Percentiles rank a stretch among this genome's conserved stretches.
Evolutionary conservation across 192 early-diverging fungal genomes (phyloP).

Genomic region (Entrophospora sp.): DNA sequence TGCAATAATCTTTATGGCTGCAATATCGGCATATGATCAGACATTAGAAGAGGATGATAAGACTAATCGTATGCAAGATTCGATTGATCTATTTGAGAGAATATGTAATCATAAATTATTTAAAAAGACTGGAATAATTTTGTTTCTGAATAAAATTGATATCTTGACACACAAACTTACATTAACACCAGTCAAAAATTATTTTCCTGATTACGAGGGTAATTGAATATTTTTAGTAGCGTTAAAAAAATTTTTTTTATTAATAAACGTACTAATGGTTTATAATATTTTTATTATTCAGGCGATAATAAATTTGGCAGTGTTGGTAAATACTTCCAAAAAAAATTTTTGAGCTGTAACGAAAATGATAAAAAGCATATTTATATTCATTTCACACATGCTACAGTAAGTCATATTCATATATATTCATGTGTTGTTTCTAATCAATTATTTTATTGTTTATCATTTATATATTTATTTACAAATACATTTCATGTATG

Average conservation of each 20-base stretch:
- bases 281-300: too few species aligned
- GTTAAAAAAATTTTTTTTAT: too few species aligned
- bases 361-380: slow-evolving; percentile 36
- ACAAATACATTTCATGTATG: background rate
- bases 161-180: too few species aligned
- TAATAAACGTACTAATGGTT: too few species aligned
- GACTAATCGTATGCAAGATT: slow-evolving; percentile 46
- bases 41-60: slow-evolving; percentile 49
- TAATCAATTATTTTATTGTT: background rate
- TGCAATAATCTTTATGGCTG: slow-evolving; percentile 59
- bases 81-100: slow-evolving; percentile 31
- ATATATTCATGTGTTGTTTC: background rate
- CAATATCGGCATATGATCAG: slow-evolving; percentile 54
- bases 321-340: slow-evolving; percentile 40
- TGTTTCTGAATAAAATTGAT: too few species aligned
- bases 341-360: slow-evolving; percentile 34
- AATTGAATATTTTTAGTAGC: too few species aligned
- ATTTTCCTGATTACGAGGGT: too few species aligned
- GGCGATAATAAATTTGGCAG: too few species aligned
- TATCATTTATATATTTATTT: background rate
- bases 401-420: slow-evolving; percentile 31
- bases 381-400: slow-evolving; percentile 41
- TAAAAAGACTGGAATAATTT: slow-evolving; percentile 38
- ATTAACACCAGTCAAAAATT: too few species aligned
- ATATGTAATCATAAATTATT: slow-evolving; percentile 42